Base-by-base conservation (phyloP, 2,329 filamentous ascomycete species). In the Thielaviopsis punctulata region DNA sequence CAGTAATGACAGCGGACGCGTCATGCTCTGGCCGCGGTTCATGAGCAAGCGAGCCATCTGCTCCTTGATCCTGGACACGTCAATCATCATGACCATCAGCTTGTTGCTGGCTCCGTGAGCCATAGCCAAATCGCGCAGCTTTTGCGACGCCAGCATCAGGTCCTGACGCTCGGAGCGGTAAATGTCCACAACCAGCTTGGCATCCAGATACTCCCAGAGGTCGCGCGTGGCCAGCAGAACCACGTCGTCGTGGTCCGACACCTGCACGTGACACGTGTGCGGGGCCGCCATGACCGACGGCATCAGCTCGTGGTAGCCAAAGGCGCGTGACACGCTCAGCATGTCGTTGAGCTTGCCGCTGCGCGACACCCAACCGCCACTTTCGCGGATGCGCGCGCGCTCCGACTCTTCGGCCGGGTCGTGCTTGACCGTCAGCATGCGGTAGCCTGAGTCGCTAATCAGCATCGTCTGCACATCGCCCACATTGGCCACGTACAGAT, bases 61-160 rank as follows among this genome's bases (percentile, higher is more conserved):
- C 62, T 86, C 85, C 68, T 94, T 90, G 51, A 98, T 70, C 62
- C 96, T 89, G 52, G 84, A 82, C 36, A 98, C 84, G 52, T 89
- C 90, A 52, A 98, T 81, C 72, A 98, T 86, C 90, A 96, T 96
- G 45, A 98, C 87, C 89, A 96, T 96, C 57, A 96, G 86, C 69
- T 98, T 98, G 62, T 83, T 84, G 1, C 82, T 89, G 12, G 90
- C 86, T 51, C 92, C 92, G 64, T 95, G 96, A 1, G 90, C 87
- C 63, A 98, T 95, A 43, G 92, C 92, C 52, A 96, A 72, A 68
- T 98, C 92, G 54, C 92, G 81, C 27, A 98, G 75, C 68, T 94
- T 95, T 64, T 96, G 90, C 3, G 92, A 84, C 15, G 90, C 92
- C 52, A 86, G 78, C 92, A 98, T 98, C 45, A 95, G 73, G 63